These are phyloP conservation scores for Zygoascus ofunaensis DNA, from an alignment of 805 yeast genomes.

Conservation along the genomic window DNA sequence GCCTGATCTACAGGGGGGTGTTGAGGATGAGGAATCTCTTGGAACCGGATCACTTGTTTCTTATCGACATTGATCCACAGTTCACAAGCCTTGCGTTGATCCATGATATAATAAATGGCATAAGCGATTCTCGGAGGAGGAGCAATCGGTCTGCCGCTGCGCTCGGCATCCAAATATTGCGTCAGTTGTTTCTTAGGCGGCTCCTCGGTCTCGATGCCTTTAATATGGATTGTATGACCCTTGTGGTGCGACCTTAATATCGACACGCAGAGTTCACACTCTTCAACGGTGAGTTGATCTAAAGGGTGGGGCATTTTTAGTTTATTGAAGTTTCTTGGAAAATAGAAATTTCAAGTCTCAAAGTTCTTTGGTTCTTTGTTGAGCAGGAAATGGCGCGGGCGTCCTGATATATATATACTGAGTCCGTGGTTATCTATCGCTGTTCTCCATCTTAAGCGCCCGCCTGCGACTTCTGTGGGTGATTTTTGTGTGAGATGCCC, in stretches of 20 bases:
- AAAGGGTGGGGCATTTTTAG: slow-evolving; percentile 25
- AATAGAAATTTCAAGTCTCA: no score
- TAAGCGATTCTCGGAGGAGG: slow-evolving; percentile 64
- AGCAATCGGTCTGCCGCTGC: slow-evolving; percentile 35
- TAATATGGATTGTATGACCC: slow-evolving; percentile 27
- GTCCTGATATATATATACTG: no score
- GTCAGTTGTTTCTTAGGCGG: slow-evolving; percentile 73
- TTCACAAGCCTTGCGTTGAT: slow-evolving; percentile 46
- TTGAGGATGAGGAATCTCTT: slow-evolving; percentile 47
- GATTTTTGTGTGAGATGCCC: no score
- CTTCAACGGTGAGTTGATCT: slow-evolving; percentile 27
- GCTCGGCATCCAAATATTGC: slow-evolving; percentile 59
- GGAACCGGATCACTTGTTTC: slow-evolving; percentile 52
- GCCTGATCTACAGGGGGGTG: slow-evolving; percentile 67
- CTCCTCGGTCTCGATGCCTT: slow-evolving; percentile 35
- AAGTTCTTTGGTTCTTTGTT: no score
- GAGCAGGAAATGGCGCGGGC: no score
- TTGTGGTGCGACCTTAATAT: slow-evolving; percentile 21
- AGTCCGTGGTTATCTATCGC: no score
- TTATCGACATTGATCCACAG: slow-evolving; percentile 59
- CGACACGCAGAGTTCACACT: slow-evolving; percentile 22
- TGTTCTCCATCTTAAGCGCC: no score
- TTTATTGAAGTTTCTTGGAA: not conserved
- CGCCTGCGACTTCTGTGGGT: no score
- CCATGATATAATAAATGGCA: slow-evolving; percentile 55